phyloP scores from a whole-genome alignment of 768 basidiomycete genomes.

The Lactifluus echinatus region DNA sequence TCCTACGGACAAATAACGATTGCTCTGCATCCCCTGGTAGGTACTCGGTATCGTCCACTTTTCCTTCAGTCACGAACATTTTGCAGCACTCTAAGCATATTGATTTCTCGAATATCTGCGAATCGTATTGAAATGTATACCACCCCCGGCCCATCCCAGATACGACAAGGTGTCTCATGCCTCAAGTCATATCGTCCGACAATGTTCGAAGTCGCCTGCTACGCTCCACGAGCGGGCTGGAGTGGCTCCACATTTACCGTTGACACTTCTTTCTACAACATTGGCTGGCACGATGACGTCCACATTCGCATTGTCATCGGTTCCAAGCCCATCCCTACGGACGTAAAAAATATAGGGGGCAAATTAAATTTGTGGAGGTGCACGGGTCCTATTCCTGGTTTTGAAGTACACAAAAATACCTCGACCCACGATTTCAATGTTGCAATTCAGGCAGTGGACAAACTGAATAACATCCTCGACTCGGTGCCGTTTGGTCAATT shows the following conservation, averaged over 20 bases:
- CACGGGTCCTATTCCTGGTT: slow-evolving; percentile 50
- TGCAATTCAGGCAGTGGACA: slow-evolving; percentile 55
- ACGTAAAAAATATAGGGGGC: slow-evolving; percentile 46
- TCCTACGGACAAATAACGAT: not conserved
- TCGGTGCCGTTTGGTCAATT: slow-evolving; percentile 66
- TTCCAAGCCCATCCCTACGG: slow-evolving; percentile 55
- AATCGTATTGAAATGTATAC: slow-evolving; percentile 2
- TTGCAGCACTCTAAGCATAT: not conserved
- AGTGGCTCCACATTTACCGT: slow-evolving; percentile 56
- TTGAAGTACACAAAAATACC: slow-evolving; percentile 31
- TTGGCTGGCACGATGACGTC: slow-evolving; percentile 40
- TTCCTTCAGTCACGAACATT: not conserved
- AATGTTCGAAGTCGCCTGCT: slow-evolving; percentile 58
- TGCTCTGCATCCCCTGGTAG: not conserved
- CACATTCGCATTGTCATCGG: slow-evolving; percentile 72
- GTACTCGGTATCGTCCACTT: not conserved
- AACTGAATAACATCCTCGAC: slow-evolving; percentile 47
- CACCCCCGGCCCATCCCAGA: not conserved
- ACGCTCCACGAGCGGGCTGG: slow-evolving; percentile 55
- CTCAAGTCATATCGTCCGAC: slow-evolving; percentile 40
- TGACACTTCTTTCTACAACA: slow-evolving; percentile 48
- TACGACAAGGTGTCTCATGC: not conserved
- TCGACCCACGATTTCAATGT: slow-evolving; percentile 40
- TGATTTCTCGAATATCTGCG: not conserved
- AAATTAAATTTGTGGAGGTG: slow-evolving; percentile 55